These are phyloP conservation scores for Arthrobotrys sinensis DNA, from an alignment of 2,329 filamentous ascomycete genomes.

Conservation along the genomic window DNA sequence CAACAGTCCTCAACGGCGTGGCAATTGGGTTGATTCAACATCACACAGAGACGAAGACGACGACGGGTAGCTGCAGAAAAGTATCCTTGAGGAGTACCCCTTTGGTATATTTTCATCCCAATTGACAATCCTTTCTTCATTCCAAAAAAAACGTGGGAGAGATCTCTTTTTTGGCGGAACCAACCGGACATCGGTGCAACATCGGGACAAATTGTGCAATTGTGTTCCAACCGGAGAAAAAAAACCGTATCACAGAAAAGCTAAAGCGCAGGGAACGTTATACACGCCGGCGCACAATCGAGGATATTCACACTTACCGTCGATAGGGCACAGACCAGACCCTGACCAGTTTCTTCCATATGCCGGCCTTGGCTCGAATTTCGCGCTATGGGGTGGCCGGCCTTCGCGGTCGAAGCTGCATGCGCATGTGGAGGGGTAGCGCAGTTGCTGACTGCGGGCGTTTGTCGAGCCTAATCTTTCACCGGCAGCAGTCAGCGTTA, in stretches of 20 bases:
- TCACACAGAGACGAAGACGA: slow-evolving; percentile 35
- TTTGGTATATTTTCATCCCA: background rate
- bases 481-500: slow-evolving; percentile 55
- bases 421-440: slow-evolving; percentile 47
- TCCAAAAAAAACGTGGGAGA: slow-evolving; percentile 10
- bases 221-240: slow-evolving; percentile 1
- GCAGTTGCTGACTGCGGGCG: slow-evolving; percentile 16
- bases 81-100: background rate
- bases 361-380: slow-evolving; percentile 60
- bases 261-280: slow-evolving; percentile 21
- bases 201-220: slow-evolving; percentile 9
- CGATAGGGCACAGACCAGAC: slow-evolving; percentile 18
- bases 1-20: slow-evolving; percentile 47
- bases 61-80: slow-evolving; percentile 26
- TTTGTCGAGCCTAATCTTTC: slow-evolving; percentile 53
- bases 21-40: slow-evolving; percentile 60
- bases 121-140: slow-evolving; percentile 4
- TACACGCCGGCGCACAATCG: slow-evolving; percentile 17
- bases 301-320: slow-evolving; percentile 23
- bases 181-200: slow-evolving; percentile 35
- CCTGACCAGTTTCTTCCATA: slow-evolving; percentile 28
- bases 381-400: slow-evolving; percentile 56
- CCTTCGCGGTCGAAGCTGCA: slow-evolving; percentile 38
- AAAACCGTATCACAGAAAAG: slow-evolving; percentile 31
- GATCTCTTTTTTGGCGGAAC: slow-evolving; percentile 21